Conservation (phyloP, 1,284 basidiomycete species). For the Fomitopsis palustris region DNA sequence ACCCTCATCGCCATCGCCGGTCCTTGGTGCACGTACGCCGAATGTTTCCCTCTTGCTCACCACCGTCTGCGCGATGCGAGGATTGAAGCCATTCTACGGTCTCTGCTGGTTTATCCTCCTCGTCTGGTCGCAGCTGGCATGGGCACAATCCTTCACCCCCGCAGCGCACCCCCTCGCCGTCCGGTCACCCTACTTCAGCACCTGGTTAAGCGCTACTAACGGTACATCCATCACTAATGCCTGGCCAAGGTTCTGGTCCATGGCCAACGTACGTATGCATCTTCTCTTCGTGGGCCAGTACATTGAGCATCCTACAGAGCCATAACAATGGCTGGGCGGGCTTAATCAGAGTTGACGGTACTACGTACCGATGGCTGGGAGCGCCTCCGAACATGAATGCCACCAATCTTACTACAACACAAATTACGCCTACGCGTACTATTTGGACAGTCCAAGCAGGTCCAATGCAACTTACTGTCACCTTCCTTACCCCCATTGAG, state of each 20-base stretch:
- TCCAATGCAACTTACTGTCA: constrained; percentile 11
- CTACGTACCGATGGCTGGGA: constrained; percentile 19
- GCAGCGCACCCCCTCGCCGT: constrained; percentile 2
- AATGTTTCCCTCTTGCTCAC: neutral
- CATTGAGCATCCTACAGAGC: neutral
- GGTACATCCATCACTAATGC: neutral
- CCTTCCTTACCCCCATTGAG: constrained; percentile 14
- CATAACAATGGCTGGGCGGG: constrained; percentile 17
- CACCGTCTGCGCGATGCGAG: neutral
- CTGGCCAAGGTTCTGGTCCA: constrained; percentile 16
- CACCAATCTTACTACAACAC: constrained; percentile 5
- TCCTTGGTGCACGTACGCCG: neutral
- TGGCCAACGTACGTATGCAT: neutral
- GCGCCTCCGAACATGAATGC: neutral
- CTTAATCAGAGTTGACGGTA: constrained; percentile 18
- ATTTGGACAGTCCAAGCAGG: constrained; percentile 11
- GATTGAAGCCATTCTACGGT: neutral
- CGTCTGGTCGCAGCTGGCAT: neutral
- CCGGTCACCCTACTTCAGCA: constrained; percentile 13
- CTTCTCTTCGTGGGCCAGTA: neutral
- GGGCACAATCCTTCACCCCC: constrained; percentile 6
- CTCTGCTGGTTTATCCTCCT: neutral
- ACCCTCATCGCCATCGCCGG: neutral
- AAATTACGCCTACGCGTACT: constrained; percentile 15
- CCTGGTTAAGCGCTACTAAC: constrained; percentile 9